phyloP scores from a whole-genome alignment of 805 yeast species.

The Yamadazyma nakazawae region DNA sequence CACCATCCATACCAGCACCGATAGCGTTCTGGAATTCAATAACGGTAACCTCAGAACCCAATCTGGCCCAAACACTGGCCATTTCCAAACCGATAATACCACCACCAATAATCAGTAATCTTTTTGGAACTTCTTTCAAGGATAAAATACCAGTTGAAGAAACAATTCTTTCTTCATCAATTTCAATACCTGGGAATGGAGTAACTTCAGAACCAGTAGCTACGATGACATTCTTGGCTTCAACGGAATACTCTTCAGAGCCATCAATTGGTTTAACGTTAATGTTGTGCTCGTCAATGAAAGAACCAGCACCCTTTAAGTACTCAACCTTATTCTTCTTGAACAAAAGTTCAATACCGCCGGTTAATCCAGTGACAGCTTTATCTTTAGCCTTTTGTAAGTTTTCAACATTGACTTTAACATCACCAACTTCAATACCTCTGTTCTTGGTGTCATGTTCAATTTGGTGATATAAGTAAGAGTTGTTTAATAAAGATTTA shows the following conservation, averaged over 20 bases:
- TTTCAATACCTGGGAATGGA: constrained; percentile 96
- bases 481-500: constrained; percentile 90
- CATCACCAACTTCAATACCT: constrained; percentile 87
- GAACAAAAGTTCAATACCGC: constrained; percentile 92
- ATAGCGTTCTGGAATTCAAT: constrained; percentile 85
- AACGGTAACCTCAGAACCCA: constrained; percentile 94
- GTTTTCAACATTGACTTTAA: constrained; percentile 66
- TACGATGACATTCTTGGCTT: constrained; percentile 81
- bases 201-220: constrained; percentile 99
- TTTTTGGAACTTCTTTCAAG: constrained; percentile 88
- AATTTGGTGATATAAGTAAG: constrained; percentile 88
- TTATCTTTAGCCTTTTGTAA: constrained; percentile 91
- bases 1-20: constrained; percentile 98
- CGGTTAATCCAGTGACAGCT: constrained; percentile 83
- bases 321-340: constrained; percentile 94
- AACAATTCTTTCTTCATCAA: constrained; percentile 96
- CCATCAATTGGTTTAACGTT: constrained; percentile 87
- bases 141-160: constrained; percentile 90
- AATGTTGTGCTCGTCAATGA: constrained; percentile 74
- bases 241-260: constrained; percentile 59
- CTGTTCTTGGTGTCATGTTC: constrained; percentile 78
- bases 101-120: constrained; percentile 92
- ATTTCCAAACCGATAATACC: constrained; percentile 99
- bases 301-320: constrained; percentile 90
- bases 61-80: constrained; percentile 96